Base-by-base conservation (phyloP, 768 basidiomycete species). In the Lentinula boryana region DNA sequence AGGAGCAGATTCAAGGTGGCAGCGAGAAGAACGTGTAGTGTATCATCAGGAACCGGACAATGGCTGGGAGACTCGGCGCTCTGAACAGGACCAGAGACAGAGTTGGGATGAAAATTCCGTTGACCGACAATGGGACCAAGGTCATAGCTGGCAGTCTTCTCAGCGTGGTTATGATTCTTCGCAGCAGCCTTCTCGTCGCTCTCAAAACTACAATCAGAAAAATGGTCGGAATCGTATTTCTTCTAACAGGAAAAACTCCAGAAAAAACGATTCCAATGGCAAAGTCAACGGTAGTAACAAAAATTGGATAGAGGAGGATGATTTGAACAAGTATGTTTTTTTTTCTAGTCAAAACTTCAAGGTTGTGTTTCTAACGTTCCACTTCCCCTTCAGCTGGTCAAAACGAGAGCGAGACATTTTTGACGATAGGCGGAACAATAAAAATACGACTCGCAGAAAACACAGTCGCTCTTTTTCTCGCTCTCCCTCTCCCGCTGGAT, bases 71-170 rank as follows among this genome's bases (percentile, higher is more conserved):
- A 67, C 74, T 49, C 79, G 80, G 56, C 80, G 80, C 55, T 74
- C 75, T 62, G 78, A 78, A 59, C 77, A 77, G 67, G 71, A 71
- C 7, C 80, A 79, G 75, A 69, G 62, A 49, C 71, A 76, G 54
- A 63, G 68, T 33, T 69, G 69, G 69, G 68, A 68, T 41, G 65
- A 66, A 27, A 23, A 48, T 48, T 48, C 81, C 68, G 83, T 23
- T 27, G 21, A 87, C 56, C 82, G 88, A 54, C 74, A 84, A 60
- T 90, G 88, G 88, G 87, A 88, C 64, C 88, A 88, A 60, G 86
- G 85, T 40, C 81, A 85, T 27, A 78, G 81, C 5, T 90, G 88
- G 88, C 80, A 85, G 62, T 69, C 81, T 55, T 77, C 78, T 40
- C 75, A 74, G 21, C 64, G 67, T 32, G 72, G 82, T 58, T 77